Percentiles rank a stretch among this genome's conserved stretches.
phyloP scores from a whole-genome alignment of 2,329 filamentous ascomycete genomes.

The Neonectria faginata region DNA sequence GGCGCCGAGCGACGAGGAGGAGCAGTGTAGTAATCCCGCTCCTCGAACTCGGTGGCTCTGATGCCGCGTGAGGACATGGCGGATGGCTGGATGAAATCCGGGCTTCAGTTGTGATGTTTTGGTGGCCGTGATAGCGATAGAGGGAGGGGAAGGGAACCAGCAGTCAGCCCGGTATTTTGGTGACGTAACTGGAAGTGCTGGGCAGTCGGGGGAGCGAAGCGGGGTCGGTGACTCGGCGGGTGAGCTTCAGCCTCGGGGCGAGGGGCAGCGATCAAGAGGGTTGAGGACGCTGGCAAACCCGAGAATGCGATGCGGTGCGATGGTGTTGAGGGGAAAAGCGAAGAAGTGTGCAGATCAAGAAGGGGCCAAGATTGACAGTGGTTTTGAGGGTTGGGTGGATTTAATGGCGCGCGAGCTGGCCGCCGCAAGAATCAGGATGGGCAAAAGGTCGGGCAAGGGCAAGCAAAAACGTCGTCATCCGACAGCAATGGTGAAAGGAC shows the following conservation, averaged over 20 bases:
- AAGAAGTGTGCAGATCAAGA: conserved; percentile 16
- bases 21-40: conserved; percentile 57
- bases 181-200: conserved; percentile 13
- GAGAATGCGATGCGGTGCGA: conserved; percentile 23
- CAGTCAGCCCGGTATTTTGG: conserved; percentile 10
- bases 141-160: conserved; percentile 1
- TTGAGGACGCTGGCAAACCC: conserved; percentile 25
- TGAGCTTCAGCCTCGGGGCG: conserved; percentile 35
- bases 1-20: conserved; percentile 53
- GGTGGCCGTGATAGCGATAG: not conserved
- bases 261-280: conserved; percentile 27
- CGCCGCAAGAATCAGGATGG: conserved; percentile 42
- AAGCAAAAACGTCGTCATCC: conserved; percentile 46
- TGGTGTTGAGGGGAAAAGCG: conserved; percentile 33
- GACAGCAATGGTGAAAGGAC: conserved; percentile 45
- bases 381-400: conserved; percentile 44
- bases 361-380: conserved; percentile 21
- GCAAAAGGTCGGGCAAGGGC: conserved; percentile 29
- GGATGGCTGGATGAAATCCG: conserved; percentile 19
- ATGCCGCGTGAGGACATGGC: conserved; percentile 44
- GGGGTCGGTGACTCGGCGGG: conserved; percentile 13
- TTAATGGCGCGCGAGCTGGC: conserved; percentile 43
- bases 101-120: conserved; percentile 22
- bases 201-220: conserved; percentile 4
- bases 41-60: conserved; percentile 57